Percentiles rank a stretch among this genome's conserved stretches.
Conservation (phyloP, 2,329 filamentous ascomycete species). For the Fusarium newnesense region DNA sequence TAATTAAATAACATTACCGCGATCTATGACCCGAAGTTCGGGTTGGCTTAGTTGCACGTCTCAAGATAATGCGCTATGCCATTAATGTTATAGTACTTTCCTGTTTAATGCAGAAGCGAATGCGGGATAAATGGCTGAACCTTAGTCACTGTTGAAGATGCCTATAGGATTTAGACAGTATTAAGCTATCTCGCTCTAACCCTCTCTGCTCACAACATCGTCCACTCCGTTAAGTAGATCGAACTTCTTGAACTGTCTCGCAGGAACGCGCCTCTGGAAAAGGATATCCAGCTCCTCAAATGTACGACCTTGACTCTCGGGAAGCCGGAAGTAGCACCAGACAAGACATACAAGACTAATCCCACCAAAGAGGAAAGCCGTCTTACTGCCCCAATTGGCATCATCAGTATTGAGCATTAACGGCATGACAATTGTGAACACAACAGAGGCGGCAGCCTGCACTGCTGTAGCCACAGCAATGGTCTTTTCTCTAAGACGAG, state of each 20-base stretch:
- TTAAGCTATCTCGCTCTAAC: fast-evolving
- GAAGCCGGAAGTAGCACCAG: conserved; percentile 49
- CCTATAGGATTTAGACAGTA: fast-evolving
- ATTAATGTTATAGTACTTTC: fast-evolving
- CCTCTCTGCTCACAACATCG: background rate
- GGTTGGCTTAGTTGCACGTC: too few species aligned
- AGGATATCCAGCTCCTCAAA: conserved; percentile 49
- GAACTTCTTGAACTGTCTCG: conserved; percentile 48
- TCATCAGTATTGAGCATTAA: conserved; percentile 48
- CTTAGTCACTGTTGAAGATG: fast-evolving
- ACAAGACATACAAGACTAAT: conserved; percentile 37
- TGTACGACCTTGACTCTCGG: conserved; percentile 47
- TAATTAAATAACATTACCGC: too few species aligned
- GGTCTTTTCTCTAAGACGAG: conserved; percentile 54
- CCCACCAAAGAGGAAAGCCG: conserved; percentile 47
- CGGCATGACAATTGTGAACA: conserved; percentile 46
- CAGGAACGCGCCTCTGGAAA: conserved; percentile 46
- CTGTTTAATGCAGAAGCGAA: background rate
- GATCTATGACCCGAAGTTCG: too few species aligned
- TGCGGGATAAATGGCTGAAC: background rate
- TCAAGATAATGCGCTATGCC: background rate
- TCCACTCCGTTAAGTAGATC: background rate
- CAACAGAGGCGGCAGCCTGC: conserved; percentile 41
- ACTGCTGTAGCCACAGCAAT: conserved; percentile 52
- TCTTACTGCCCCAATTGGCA: conserved; percentile 49